These are phyloP conservation scores for Linum lewisii DNA, from an alignment of 345 rosid genomes.

Conservation along the genomic window DNA sequence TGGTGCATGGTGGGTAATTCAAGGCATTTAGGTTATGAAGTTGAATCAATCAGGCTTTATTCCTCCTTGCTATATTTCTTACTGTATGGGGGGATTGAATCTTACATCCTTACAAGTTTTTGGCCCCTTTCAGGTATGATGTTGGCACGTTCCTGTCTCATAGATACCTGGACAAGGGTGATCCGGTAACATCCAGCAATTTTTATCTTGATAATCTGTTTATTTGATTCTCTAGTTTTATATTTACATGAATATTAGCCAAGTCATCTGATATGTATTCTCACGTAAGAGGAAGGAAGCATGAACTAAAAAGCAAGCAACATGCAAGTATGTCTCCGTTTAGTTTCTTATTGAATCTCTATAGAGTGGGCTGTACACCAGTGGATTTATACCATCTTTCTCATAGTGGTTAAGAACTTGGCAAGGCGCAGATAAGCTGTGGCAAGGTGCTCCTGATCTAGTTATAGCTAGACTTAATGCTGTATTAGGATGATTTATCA, in stretches of 20 bases:
- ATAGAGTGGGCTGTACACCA: too few relatives aligned
- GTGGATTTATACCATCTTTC: too few relatives aligned
- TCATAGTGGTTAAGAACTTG: too few relatives aligned
- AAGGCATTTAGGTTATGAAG: slow-evolving; percentile 7
- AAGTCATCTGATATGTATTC: not conserved
- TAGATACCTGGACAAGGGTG: slow-evolving; percentile 60
- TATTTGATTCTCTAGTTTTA: too few relatives aligned
- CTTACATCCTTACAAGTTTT: slow-evolving; percentile 1
- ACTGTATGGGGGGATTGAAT: not conserved
- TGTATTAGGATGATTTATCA: too few relatives aligned
- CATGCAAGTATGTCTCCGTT: too few relatives aligned
- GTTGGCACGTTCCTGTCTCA: slow-evolving; percentile 67
- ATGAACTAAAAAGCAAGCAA: too few relatives aligned
- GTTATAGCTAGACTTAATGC: too few relatives aligned
- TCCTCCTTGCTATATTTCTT: not conserved
- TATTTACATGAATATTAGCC: not conserved
- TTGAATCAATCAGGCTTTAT: not conserved
- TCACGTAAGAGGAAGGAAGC: too few relatives aligned
- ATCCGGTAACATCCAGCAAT: slow-evolving; percentile 39
- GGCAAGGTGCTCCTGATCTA: too few relatives aligned
- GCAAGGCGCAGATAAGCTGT: too few relatives aligned
- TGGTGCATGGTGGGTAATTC: slow-evolving; percentile 82
- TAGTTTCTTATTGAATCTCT: too few relatives aligned
- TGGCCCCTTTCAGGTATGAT: slow-evolving; percentile 57
- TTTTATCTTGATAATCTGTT: not conserved